Evolutionary conservation across 495 filamentous ascomycete genomes (phyloP), one percentile per base, ranked within the genome.

Genomic region (Xylaria bambusicola): DNA sequence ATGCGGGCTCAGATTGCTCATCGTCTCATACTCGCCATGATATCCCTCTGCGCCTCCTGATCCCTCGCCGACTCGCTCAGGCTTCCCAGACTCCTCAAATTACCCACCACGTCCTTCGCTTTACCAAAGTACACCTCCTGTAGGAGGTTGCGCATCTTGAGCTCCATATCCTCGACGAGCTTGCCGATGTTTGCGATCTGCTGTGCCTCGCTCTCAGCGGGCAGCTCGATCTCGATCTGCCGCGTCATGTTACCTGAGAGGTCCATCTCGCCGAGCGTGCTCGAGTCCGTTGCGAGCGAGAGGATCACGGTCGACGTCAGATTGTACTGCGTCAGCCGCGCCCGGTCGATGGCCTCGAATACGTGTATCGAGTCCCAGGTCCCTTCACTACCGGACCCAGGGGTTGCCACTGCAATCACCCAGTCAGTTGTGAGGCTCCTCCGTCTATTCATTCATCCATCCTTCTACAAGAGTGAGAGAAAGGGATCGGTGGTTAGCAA

Each of bases 61-160:
- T 97, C 94, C 63, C 83, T 87, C 68, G 90, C 92, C 40, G 88
- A 83, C 74, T 97, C 90, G 57, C 91, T 93, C 69, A 99, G 77
- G 33, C 89, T 83, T 35, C 83, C 83, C 61, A 97, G 84, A 89
- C 94, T 98, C 68, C 94, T 82, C 69, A 99, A 80, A 71, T 98
- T 93, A 31, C 93, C 94, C n/a, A 99, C 93, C 3, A 99, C 92
- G 74, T 99, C 94, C 82, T 93, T 97, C 10, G 94, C 94, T 80
- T 99, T 99, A 61, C 94, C 94, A 73, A 99, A 99, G 76, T 99
- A 99, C 49, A 99, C 94, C 78, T 99, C 94, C 80, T 98, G 95
- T 71, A 99, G 80, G 74, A 98, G 73, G 72, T 98, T 99, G 49
- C 94, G 86, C 95, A 99, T 99, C 84, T 97, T 96, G 72, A 97